phyloP scores from a whole-genome alignment of 2,329 filamentous ascomycete species.

The Ophiostoma australiae region DNA sequence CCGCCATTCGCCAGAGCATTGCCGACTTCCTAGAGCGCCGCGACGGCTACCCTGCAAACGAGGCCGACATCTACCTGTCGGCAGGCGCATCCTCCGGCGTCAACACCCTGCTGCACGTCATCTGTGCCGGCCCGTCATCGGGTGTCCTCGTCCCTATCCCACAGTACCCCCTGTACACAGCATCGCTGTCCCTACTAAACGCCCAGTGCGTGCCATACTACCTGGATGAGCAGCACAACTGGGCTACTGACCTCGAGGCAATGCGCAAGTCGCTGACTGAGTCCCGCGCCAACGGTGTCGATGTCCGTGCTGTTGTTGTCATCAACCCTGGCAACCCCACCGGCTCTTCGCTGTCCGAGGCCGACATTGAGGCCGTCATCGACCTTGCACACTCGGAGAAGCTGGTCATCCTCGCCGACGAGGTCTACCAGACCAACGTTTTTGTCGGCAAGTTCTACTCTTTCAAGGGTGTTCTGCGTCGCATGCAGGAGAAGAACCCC shows the following conservation, averaged over 20 bases:
- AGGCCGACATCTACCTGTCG: slow-evolving; percentile 81
- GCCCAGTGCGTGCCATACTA: slow-evolving; percentile 88
- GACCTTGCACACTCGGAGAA: slow-evolving; percentile 79
- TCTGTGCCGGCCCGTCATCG: slow-evolving; percentile 70
- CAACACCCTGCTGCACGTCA: slow-evolving; percentile 84
- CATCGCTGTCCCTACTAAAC: slow-evolving; percentile 79
- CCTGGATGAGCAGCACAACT: slow-evolving; percentile 78
- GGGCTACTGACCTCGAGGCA: slow-evolving; percentile 79
- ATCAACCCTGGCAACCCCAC: slow-evolving; percentile 99
- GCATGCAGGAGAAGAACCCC: slow-evolving; percentile 68
- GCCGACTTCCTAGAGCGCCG: slow-evolving; percentile 89
- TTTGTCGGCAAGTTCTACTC: slow-evolving; percentile 91
- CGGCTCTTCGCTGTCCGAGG: slow-evolving; percentile 73
- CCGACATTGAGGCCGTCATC: slow-evolving; percentile 78
- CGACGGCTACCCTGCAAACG: slow-evolving; percentile 80
- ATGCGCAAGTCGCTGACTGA: slow-evolving; percentile 70
- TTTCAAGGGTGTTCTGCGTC: slow-evolving; percentile 84
- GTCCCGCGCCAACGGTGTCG: slow-evolving; percentile 70
- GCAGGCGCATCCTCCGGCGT: slow-evolving; percentile 90
- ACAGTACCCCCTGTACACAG: slow-evolving; percentile 96
- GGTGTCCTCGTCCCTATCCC: slow-evolving; percentile 93
- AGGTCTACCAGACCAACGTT: slow-evolving; percentile 99
- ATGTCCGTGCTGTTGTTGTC: slow-evolving; percentile 88
- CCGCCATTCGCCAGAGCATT: slow-evolving; percentile 80
- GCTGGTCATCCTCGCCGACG: slow-evolving; percentile 87